Evolutionary conservation across 2,329 filamentous ascomycete genomes (phyloP), one percentile per base, ranked within the genome.

Genomic region (Pseudogymnoascus sp.): DNA sequence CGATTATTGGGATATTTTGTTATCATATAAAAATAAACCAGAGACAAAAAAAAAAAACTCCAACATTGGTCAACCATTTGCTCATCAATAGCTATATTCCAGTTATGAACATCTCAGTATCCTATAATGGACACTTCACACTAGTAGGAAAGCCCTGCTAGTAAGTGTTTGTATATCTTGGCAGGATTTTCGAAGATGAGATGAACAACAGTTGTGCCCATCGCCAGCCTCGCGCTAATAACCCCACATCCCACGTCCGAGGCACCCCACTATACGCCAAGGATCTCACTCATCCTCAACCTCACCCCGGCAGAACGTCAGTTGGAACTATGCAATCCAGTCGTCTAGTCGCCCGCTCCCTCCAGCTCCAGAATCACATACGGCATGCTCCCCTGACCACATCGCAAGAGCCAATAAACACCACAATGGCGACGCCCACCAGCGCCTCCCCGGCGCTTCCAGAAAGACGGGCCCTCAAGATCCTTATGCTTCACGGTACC

Each of bases 401-500:
- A 8, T 57, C 47, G 5, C 47, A 57, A 57, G 47, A 31, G 10
- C 26, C 26, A 19, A 31, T 57, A 57, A 57, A 57, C 23, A 62
- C 59, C 10, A 64, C 57, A 44, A 61, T 44, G 36, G 35, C 57
- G 10, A 47, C 36, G 23, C 17, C 63, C n/a, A 19, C 60, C 3
- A 21, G 8, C 60, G 19, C 63, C 33, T 60, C 64, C 23, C 23
- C 38, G 19, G 42, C 38, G 21, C 26, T 33, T 33, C 33, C 26
- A 9, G 60, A 62, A 33, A 44, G 17, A 31, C 60, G 62, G 6
- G 28, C 72, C 60, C 64, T 87, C 64, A 90, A 87, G 75, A 87
- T 93, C 67, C 79, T 93, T 50, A 91, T 92, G 88, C 81, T 93
- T 28, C 89, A 93, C 71, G 89, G 85, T 86, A 74, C 44, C 3